Evolutionary conservation across 2,329 filamentous ascomycete genomes (phyloP).

Genomic region (Stemphylium beticola): DNA sequence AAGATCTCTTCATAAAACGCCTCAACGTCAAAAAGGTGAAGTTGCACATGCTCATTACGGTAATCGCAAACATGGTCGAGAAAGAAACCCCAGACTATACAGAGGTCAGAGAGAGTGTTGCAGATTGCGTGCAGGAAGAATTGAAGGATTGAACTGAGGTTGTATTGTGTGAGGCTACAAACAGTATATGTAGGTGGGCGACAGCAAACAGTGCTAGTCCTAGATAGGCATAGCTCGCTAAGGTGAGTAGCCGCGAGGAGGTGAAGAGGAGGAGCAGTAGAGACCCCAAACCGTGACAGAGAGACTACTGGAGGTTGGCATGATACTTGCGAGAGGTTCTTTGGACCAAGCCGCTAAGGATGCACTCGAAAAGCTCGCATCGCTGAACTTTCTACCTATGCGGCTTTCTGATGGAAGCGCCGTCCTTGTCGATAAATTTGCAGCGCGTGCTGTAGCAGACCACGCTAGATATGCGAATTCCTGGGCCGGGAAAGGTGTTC

Average conservation of each 20-base stretch:
- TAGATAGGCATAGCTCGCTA: too few species aligned
- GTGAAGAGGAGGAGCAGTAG: too few species aligned
- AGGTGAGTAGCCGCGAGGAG: too few species aligned
- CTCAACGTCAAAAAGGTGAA: slow-evolving; percentile 22
- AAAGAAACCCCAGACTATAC: slow-evolving; percentile 7
- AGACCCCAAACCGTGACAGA: too few species aligned
- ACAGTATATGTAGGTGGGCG: too few species aligned
- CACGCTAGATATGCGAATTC: slow-evolving; percentile 22
- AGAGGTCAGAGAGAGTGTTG: slow-evolving; percentile 11
- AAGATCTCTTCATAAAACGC: slow-evolving; percentile 5
- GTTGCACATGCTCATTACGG: slow-evolving; percentile 20
- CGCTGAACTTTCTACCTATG: slow-evolving; percentile 23
- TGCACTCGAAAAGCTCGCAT: slow-evolving; percentile 15
- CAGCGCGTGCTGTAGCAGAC: slow-evolving; percentile 25
- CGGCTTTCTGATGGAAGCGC: not conserved
- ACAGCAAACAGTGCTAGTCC: too few species aligned
- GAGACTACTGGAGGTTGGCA: slow-evolving; percentile 21
- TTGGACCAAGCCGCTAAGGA: slow-evolving; percentile 5
- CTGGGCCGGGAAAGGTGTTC: slow-evolving; percentile 2
- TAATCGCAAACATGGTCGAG: slow-evolving; percentile 18
- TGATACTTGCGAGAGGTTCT: slow-evolving; percentile 10
- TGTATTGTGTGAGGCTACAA: too few species aligned
- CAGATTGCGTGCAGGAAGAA: too few species aligned
- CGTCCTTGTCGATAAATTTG: slow-evolving; percentile 12
- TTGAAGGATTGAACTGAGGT: too few species aligned